Conservation (phyloP, 1,139 yeast genomes). For the Kurtzmaniella natalensis region DNA sequence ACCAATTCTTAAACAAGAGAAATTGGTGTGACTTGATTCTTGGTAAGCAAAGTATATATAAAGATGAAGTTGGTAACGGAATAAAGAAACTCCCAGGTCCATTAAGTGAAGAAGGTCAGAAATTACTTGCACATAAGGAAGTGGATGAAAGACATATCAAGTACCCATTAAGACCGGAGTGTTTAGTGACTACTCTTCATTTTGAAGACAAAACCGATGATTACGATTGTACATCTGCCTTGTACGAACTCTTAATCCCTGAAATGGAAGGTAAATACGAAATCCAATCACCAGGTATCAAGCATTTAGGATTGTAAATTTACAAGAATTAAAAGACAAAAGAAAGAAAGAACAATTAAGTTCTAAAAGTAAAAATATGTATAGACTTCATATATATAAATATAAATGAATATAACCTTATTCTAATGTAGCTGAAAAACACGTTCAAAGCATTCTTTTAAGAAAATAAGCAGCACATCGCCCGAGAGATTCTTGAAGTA, state of each 20-base stretch:
- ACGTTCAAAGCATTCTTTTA: no score
- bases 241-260: slow-evolving; percentile 71
- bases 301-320: no score
- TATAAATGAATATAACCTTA: no score
- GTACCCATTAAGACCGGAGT: slow-evolving; percentile 53
- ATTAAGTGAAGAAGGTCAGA: slow-evolving; percentile 11
- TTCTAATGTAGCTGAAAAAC: no score
- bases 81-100: slow-evolving; percentile 31
- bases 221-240: slow-evolving; percentile 51
- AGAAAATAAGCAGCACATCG: no score
- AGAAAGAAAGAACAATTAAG: no score
- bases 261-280: slow-evolving; percentile 36
- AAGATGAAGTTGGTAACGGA: slow-evolving; percentile 14
- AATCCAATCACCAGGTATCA: slow-evolving; percentile 31
- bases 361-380: no score
- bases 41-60: slow-evolving; percentile 33
- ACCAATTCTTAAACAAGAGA: slow-evolving; percentile 68
- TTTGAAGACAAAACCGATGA: slow-evolving; percentile 62
- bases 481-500: no score
- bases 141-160: slow-evolving; percentile 23
- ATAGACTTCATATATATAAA: no score
- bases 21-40: slow-evolving; percentile 60
- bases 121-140: slow-evolving; percentile 8
- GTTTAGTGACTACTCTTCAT: slow-evolving; percentile 66
- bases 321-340: no score